Evolutionary conservation across 371 early-diverging fungal species (phyloP).

Genomic region (Blyttiomyces sp.): DNA sequence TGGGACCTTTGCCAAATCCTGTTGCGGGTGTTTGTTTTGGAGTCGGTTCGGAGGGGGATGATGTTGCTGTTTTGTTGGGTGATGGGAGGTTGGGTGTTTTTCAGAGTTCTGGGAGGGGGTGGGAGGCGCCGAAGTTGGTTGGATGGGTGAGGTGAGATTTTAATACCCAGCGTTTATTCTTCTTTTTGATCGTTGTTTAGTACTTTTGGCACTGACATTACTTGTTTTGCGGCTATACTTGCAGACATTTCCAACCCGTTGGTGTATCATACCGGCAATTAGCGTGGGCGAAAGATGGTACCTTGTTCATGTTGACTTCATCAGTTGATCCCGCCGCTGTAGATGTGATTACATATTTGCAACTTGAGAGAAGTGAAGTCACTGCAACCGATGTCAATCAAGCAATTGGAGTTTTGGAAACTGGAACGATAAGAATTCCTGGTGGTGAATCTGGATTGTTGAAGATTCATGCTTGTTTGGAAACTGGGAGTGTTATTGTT

Average conservation of each 20-base stretch:
- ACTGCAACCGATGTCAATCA: background rate
- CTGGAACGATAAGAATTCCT: background rate
- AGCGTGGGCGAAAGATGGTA: background rate
- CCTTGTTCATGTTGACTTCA: conserved; percentile 1
- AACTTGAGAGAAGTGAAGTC: no score
- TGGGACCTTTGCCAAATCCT: conserved; percentile 41
- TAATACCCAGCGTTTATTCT: no score
- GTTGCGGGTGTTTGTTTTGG: conserved; percentile 64
- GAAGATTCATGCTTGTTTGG: background rate
- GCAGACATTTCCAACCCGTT: no score
- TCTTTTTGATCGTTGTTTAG: no score
- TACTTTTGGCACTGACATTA: background rate
- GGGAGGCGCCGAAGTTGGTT: background rate
- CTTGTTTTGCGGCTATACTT: no score
- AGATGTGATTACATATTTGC: no score
- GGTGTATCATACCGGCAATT: no score
- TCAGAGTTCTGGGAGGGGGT: background rate
- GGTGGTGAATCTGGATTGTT: background rate
- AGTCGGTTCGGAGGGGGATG: conserved; percentile 54
- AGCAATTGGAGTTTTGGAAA: background rate
- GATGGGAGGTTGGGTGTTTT: conserved; percentile 5
- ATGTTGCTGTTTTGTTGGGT: conserved; percentile 62
- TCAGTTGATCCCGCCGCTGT: background rate
- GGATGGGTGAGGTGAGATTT: background rate
- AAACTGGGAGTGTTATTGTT: conserved; percentile 31